phyloP scores from a whole-genome alignment of 2,329 filamentous ascomycete genomes.

The Sordariomycetes sp. region DNA sequence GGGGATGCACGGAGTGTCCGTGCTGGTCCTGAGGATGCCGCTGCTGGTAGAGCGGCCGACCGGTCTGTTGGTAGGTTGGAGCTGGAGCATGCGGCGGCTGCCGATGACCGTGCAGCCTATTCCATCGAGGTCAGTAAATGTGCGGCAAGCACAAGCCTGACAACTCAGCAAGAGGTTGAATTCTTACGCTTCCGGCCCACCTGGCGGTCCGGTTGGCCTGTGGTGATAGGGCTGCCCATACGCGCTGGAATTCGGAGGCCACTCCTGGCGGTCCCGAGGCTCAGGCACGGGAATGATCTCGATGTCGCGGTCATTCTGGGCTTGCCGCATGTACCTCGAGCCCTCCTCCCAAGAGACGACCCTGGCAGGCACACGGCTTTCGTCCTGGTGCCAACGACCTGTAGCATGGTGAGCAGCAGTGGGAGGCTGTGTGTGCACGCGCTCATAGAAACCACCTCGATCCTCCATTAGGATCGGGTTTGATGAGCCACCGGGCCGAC shows the following conservation, averaged over 20 bases:
- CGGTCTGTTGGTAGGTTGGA: not conserved
- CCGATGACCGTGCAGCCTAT: too few species aligned
- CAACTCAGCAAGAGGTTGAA: too few species aligned
- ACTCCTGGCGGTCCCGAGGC: too few species aligned
- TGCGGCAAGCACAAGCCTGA: too few species aligned
- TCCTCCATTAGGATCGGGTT: slow-evolving; percentile 24
- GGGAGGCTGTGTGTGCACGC: slow-evolving; percentile 9
- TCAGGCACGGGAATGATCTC: not conserved
- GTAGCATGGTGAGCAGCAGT: not conserved
- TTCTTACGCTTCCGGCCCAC: too few species aligned
- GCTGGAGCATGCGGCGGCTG: too few species aligned
- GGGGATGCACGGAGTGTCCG: not conserved
- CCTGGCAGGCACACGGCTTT: not conserved
- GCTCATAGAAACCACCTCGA: slow-evolving; percentile 26
- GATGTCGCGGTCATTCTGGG: not conserved
- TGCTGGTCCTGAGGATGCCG: too few species aligned
- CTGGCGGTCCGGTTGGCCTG: too few species aligned
- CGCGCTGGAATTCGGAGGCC: too few species aligned
- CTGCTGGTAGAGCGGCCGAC: not conserved
- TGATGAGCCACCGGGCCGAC: not conserved
- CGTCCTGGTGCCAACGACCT: not conserved
- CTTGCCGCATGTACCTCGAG: slow-evolving; percentile 5
- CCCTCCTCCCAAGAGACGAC: slow-evolving; percentile 7
- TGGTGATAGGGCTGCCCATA: too few species aligned
- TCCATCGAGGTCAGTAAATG: too few species aligned